These are phyloP conservation scores for Cardiospermum halicacabum DNA, from an alignment of 345 rosid species.

Conservation along the genomic window DNA sequence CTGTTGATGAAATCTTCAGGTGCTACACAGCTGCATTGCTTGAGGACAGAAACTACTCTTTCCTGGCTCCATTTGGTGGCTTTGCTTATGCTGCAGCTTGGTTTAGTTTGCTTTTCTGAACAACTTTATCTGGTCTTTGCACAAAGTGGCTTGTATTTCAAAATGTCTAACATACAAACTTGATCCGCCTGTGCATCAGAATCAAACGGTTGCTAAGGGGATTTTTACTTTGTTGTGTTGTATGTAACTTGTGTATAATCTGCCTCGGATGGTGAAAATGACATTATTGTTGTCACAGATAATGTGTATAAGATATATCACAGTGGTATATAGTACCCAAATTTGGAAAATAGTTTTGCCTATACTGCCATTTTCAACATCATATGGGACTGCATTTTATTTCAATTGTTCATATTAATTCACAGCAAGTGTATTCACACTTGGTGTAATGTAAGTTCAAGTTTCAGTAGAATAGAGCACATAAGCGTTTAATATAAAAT, in stretches of 20 bases:
- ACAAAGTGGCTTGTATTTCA: not conserved
- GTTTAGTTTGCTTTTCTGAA: conserved; percentile 72
- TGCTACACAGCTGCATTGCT: conserved; percentile 80
- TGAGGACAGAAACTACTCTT: conserved; percentile 76
- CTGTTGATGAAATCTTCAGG: conserved; percentile 34
- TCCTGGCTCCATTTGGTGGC: conserved; percentile 83
- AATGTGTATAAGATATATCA: too few species aligned
- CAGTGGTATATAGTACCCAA: too few species aligned
- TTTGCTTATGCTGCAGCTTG: conserved; percentile 81
- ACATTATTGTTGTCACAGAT: too few species aligned
- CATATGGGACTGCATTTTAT: too few species aligned
- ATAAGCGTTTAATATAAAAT: too few species aligned
- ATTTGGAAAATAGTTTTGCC: too few species aligned
- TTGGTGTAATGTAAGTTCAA: too few species aligned
- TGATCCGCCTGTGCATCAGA: not conserved
- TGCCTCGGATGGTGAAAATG: too few species aligned
- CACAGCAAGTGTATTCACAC: too few species aligned
- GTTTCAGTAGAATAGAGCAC: too few species aligned
- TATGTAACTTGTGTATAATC: not conserved
- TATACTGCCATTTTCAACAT: too few species aligned
- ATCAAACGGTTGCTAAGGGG: not conserved
- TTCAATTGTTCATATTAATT: too few species aligned
- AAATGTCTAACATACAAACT: not conserved
- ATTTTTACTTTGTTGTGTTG: not conserved
- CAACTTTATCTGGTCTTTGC: conserved; percentile 4